phyloP scores from a whole-genome alignment of 208 protist species.

The Plasmodiophora brassicae region DNA sequence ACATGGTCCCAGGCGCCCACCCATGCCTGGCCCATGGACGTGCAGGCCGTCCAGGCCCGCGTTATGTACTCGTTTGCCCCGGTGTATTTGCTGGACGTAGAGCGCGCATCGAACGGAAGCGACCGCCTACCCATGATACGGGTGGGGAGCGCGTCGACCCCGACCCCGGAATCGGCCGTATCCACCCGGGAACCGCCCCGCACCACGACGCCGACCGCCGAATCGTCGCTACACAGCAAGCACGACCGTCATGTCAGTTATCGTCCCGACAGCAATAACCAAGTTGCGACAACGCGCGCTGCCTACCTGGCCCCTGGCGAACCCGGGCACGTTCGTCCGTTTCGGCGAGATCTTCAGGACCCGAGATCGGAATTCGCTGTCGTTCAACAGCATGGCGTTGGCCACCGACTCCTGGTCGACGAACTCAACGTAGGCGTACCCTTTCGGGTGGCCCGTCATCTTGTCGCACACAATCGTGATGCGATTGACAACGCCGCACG shows the following conservation, averaged over 20 bases:
- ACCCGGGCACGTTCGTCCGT: constrained; percentile 25
- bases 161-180: neutral
- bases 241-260: neutral
- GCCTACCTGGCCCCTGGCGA: neutral
- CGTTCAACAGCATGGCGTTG: constrained; percentile 37
- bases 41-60: no score
- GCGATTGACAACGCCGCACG: constrained; percentile 27
- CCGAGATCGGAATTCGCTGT: neutral
- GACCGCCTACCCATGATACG: neutral
- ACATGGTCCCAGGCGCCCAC: no score
- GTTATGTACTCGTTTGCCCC: no score
- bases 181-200: neutral
- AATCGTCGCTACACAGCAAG: neutral
- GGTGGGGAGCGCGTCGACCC: neutral
- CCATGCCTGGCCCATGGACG: no score
- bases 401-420: neutral
- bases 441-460: constrained; percentile 33
- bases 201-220: neutral
- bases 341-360: constrained; percentile 15
- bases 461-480: constrained; percentile 34
- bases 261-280: neutral
- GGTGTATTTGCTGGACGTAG: no score
- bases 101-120: no score
- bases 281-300: neutral
- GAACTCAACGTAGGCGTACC: constrained; percentile 30